phyloP scores from a whole-genome alignment of 2,329 filamentous ascomycete genomes.

The Sporothrix luriei region DNA sequence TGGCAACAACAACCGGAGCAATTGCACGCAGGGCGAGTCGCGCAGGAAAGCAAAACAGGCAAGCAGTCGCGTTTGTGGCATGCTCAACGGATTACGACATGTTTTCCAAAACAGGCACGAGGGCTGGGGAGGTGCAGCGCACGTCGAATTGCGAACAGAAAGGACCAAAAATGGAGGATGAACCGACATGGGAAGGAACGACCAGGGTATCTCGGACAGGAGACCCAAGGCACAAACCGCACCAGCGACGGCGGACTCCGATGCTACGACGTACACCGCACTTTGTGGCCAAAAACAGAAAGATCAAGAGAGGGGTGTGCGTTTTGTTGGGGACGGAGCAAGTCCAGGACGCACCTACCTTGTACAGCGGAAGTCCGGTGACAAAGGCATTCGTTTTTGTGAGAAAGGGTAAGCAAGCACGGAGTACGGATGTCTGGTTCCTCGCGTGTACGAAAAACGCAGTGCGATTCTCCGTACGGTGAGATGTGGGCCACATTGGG shows the following conservation, averaged over 20 bases:
- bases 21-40: not conserved
- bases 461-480: not conserved
- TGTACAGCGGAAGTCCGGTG: slow-evolving; percentile 20
- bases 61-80: slow-evolving; percentile 20
- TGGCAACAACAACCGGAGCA: not conserved
- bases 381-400: not conserved
- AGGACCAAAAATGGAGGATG: slow-evolving; percentile 1
- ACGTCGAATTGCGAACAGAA: not conserved
- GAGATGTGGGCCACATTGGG: slow-evolving; percentile 13
- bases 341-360: not conserved
- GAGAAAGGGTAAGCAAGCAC: too few relatives aligned
- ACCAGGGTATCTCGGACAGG: slow-evolving; percentile 5
- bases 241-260: slow-evolving; percentile 19
- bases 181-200: not conserved
- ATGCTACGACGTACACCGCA: slow-evolving; percentile 18
- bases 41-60: slow-evolving; percentile 1
- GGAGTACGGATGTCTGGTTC: slow-evolving; percentile 19
- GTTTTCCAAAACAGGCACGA: not conserved
- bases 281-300: slow-evolving; percentile 22
- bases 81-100: slow-evolving; percentile 6
- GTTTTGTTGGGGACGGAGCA: slow-evolving; percentile 26
- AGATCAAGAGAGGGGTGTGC: slow-evolving; percentile 8
- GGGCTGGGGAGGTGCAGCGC: not conserved
- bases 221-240: not conserved
- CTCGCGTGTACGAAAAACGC: not conserved